Evolutionary conservation across 2,329 filamentous ascomycete species (phyloP), one percentile per base, ranked within the genome.

Genomic region (Colletotrichum melonis): DNA sequence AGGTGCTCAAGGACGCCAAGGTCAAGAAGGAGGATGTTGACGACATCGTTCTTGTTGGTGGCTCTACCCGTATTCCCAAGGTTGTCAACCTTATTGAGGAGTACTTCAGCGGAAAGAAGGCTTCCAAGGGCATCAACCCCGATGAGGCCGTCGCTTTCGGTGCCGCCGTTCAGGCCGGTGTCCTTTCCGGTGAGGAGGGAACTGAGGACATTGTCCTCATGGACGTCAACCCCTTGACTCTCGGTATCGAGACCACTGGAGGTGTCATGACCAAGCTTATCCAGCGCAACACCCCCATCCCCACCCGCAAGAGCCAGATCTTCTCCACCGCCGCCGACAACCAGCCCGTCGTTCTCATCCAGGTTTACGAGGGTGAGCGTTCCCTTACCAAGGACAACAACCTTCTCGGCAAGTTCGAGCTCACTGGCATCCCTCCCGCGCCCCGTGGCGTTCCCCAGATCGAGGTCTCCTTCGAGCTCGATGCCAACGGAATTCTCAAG

Each of bases 41-140:
- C 81, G 97, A 98, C 84, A 98, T 99, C 78, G 97, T 99, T 77
- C 92, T 98, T 64, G 96, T 98, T 76, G 97, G 97, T 92, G 97
- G 97, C 86, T 98, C 97, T 75, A 98, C 97, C 78, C 96, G 97
- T 94, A 98, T 99, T 79, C 96, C 97, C 84, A 98, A 98, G 93
- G 95, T 98, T 78, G 93, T 97, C 88, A 62, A 19, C 84, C 91
- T 79, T 92, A 94, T 98, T 78, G 95, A 98, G 89, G 95, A 98
- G 86, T 98, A 91, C 91, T 98, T 98, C 84, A 88, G 83, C 79
- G 93, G 95, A 85, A 98, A 98, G 94, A 95, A 97, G 90, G 95
- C 95, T 79, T 95, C 93, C 91, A 98, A 98, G 94, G 95, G 95
- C 87, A 98, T 99, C 85, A 98, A 98, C 92, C 97, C 97, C 79